Conservation (phyloP, 768 basidiomycete genomes). For the Macrocybe gigantea region DNA sequence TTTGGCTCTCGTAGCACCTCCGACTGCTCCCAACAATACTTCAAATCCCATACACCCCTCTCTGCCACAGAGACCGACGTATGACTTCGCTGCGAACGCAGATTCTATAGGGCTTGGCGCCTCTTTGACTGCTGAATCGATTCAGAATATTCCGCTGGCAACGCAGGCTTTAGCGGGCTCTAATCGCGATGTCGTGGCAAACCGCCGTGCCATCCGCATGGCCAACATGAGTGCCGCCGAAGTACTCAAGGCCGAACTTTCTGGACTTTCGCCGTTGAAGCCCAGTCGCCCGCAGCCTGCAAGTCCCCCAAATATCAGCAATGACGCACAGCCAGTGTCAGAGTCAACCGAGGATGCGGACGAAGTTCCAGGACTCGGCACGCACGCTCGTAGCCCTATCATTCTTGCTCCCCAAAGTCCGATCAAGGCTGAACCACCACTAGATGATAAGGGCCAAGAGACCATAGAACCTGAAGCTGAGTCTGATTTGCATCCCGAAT, state of each 20-base stretch:
- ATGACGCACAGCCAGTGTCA: constrained; percentile 11
- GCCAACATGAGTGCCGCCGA: constrained; percentile 97
- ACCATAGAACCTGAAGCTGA: constrained; percentile 26
- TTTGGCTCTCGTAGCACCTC: constrained; percentile 40
- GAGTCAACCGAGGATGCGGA: constrained; percentile 16
- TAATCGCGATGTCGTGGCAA: constrained; percentile 88
- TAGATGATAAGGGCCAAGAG: constrained; percentile 17
- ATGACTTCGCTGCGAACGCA: constrained; percentile 69
- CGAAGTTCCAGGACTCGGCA: constrained; percentile 34
- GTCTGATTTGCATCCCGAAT: constrained; percentile 1
- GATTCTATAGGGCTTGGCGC: constrained; percentile 77
- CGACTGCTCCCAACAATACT: constrained; percentile 32
- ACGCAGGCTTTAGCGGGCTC: constrained; percentile 74
- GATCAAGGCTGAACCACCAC: constrained; percentile 6
- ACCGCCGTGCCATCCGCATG: constrained; percentile 86
- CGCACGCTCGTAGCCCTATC: constrained; percentile 5
- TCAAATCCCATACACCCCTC: constrained; percentile 45
- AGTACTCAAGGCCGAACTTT: constrained; percentile 84
- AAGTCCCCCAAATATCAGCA: constrained; percentile 21
- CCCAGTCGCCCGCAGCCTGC: constrained; percentile 26
- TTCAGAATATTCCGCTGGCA: constrained; percentile 52
- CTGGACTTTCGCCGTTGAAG: constrained; percentile 47
- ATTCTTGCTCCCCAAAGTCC: constrained; percentile 1
- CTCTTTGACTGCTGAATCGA: constrained; percentile 50
- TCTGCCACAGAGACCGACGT: constrained; percentile 57